These are phyloP conservation scores for Leptosphaerulina australis DNA, from an alignment of 2,329 filamentous ascomycete genomes.

Conservation along the genomic window DNA sequence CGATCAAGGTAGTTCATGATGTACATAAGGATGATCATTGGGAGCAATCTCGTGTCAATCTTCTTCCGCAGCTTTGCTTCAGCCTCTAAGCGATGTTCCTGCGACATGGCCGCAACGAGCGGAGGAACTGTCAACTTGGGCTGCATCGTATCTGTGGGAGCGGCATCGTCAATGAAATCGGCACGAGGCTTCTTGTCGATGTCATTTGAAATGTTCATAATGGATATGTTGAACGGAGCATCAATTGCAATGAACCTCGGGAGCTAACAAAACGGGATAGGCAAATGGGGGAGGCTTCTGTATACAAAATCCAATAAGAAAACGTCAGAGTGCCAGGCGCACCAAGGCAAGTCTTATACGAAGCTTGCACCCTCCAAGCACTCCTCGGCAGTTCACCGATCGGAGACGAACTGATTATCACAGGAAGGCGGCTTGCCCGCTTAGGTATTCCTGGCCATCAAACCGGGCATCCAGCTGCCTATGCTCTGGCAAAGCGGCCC, in stretches of 20 bases:
- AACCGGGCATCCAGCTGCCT: conserved; percentile 2
- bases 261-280: background rate
- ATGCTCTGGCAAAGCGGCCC: conserved; percentile 13
- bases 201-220: conserved; percentile 28
- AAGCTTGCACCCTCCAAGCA: conserved; percentile 20
- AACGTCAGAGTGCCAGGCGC: conserved; percentile 3
- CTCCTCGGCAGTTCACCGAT: conserved; percentile 2
- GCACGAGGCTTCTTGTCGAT: conserved; percentile 28
- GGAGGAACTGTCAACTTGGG: conserved; percentile 41
- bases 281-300: background rate
- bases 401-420: background rate
- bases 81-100: conserved; percentile 58
- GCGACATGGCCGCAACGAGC: conserved; percentile 52
- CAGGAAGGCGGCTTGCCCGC: conserved; percentile 11
- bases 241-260: background rate
- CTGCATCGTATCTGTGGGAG: conserved; percentile 7
- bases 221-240: too few species aligned
- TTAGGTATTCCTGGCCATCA: background rate
- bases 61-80: conserved; percentile 70
- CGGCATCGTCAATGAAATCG: conserved; percentile 35
- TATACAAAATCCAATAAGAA: background rate
- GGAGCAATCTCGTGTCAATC: conserved; percentile 71
- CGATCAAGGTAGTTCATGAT: conserved; percentile 77
- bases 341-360: conserved; percentile 26
- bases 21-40: conserved; percentile 74